Conservation (phyloP, 2,329 filamentous ascomycete species). For the Dactylellina leptospora region DNA sequence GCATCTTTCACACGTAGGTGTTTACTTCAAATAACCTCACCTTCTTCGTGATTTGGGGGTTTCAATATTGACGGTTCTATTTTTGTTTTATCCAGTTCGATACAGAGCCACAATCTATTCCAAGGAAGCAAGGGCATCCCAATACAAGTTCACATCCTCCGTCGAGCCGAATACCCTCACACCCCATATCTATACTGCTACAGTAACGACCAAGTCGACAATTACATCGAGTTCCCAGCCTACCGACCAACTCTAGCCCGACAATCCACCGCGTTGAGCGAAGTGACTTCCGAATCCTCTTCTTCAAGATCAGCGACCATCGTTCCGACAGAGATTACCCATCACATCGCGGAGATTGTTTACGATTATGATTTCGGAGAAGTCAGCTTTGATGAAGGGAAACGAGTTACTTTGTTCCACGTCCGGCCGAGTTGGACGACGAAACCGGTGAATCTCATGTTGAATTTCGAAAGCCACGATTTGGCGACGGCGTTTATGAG, state of each 20-base stretch:
- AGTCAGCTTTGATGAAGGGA: conserved; percentile 45
- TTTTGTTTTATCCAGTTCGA: conserved; percentile 2
- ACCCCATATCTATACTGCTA: conserved; percentile 52
- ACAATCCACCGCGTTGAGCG: conserved; percentile 35
- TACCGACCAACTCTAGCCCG: conserved; percentile 41
- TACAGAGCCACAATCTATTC: conserved; percentile 49
- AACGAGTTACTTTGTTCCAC: conserved; percentile 40
- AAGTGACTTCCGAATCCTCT: conserved; percentile 12
- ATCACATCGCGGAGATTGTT: conserved; percentile 49
- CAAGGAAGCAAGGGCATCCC: conserved; percentile 36
- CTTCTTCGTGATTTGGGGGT: too few relatives aligned
- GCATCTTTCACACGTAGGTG: conserved; percentile 50
- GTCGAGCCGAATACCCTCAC: conserved; percentile 45
- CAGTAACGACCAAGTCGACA: conserved; percentile 46
- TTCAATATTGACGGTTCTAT: too few relatives aligned
- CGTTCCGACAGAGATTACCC: conserved; percentile 21
- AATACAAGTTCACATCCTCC: conserved; percentile 50
- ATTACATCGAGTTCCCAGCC: conserved; percentile 48
- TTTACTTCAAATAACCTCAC: too few relatives aligned
- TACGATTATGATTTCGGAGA: conserved; percentile 52
- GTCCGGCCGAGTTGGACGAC: conserved; percentile 41
- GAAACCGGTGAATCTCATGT: conserved; percentile 43
- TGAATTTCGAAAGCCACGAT: conserved; percentile 43
- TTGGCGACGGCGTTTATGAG: conserved; percentile 46
- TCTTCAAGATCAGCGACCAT: conserved; percentile 23